Evolutionary conservation across 768 basidiomycete genomes (phyloP), one percentile per base, ranked within the genome.

Genomic region (Paxillus ammoniavirescens): DNA sequence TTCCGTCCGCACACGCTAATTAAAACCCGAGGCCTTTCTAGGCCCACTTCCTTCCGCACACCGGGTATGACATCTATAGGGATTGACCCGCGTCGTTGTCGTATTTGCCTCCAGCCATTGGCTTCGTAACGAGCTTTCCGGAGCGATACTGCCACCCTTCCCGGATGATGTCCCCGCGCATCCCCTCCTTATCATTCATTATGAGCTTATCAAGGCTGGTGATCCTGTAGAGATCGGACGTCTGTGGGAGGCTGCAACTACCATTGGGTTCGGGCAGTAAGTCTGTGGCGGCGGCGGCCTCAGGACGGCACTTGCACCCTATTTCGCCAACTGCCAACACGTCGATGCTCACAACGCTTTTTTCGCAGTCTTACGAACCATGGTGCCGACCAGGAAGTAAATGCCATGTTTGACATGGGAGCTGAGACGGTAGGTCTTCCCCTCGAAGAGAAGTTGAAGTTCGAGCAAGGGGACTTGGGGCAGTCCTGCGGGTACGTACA

Each of bases 221-320:
- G 69, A 77, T 33, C n/a, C 60, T 9, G 52, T 52, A 2, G 81
- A 80, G 62, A 62, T 75, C 8, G 69, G 75, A 8, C 70, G 61
- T 47, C 71, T 82, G 17, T 81, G 76, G 75, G 62, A 75, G 18
- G 79, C 79, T 0, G 76, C 77, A 15, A 78, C 76, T 0, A 66
- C 70, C 28, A 67, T 81, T 13, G 81, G 80, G 2, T 82, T 82
- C 65, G 81, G 80, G 75, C 81, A 81, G 76, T 79, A 60, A 61
- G 78, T 76, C 30, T 8, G 42, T 2, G 1, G 26, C 13, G 31
- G 43, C 12, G 23, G 35, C 26, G 40, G 28, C 9, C 1, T 10
- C 33, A 33, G 9, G 9, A 1, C 40, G 3, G 15, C 38, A 3
- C 21, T 21, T 40, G 15, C 38, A 40, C 38, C 17, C 7, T 30